These are phyloP conservation scores for Pachyrhizus erosus DNA, from an alignment of 306 rosid genomes.

Conservation along the genomic window DNA sequence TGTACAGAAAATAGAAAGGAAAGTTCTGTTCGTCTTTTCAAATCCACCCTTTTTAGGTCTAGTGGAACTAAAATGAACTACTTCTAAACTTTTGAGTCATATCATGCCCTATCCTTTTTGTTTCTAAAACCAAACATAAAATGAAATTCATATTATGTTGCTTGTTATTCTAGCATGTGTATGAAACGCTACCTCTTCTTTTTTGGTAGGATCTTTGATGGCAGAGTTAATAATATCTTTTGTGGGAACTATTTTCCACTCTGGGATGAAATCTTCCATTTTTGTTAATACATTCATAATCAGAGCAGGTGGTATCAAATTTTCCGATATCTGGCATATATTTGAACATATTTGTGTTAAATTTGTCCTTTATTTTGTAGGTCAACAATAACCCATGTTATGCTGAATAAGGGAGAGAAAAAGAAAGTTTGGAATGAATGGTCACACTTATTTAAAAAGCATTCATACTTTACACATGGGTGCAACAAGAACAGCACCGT, in stretches of 20 bases:
- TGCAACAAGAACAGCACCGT: slow-evolving; percentile 87
- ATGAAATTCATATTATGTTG: neutral
- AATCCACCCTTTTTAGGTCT: neutral
- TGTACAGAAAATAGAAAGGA: neutral
- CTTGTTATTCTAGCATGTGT: neutral
- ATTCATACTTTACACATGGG: slow-evolving; percentile 88
- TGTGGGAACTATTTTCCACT: slow-evolving; percentile 88
- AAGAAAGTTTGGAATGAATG: neutral
- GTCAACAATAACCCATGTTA: neutral
- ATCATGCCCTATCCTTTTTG: neutral
- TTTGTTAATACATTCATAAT: slow-evolving; percentile 62
- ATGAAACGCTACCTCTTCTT: slow-evolving; percentile 44
- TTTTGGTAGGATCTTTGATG: slow-evolving; percentile 70
- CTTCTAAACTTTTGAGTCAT: neutral
- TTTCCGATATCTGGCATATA: slow-evolving; percentile 76
- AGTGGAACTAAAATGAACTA: neutral
- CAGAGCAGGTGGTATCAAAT: slow-evolving; percentile 67
- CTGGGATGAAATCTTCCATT: slow-evolving; percentile 74
- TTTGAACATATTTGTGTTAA: neutral
- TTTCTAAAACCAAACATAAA: neutral
- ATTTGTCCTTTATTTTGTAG: neutral
- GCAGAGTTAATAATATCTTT: slow-evolving; percentile 74
- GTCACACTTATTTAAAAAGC: neutral
- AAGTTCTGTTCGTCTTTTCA: neutral
- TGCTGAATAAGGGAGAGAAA: neutral